Percentiles rank a stretch among this genome's conserved stretches.
Evolutionary conservation across 192 early-diverging fungal genomes (phyloP).

Genomic region (Geranomyces variabilis): DNA sequence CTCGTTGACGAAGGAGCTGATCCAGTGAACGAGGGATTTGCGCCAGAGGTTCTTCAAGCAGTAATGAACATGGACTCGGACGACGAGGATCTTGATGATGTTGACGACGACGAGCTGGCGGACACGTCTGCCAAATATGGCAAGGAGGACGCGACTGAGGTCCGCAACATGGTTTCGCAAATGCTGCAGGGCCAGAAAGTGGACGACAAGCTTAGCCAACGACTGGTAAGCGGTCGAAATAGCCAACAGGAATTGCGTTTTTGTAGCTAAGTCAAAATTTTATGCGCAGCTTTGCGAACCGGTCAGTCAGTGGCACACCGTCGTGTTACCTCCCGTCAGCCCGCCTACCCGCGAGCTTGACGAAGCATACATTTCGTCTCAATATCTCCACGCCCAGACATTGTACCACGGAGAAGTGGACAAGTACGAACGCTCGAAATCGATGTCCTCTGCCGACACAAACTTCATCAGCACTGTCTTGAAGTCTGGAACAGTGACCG

Average conservation of each 20-base stretch:
- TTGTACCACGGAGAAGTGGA: slow-evolving; percentile 71
- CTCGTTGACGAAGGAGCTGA: background rate
- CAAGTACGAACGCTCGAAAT: slow-evolving; percentile 43
- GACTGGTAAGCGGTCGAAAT: slow-evolving; percentile 7
- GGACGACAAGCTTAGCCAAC: slow-evolving; percentile 34
- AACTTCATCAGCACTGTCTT: slow-evolving; percentile 87
- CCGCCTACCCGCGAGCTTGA: slow-evolving; percentile 10
- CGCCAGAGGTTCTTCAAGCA: too few species aligned
- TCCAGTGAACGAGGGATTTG: too few species aligned
- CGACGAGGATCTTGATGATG: slow-evolving; percentile 24
- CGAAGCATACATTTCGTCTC: slow-evolving; percentile 26
- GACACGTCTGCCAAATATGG: slow-evolving; percentile 26
- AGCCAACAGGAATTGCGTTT: too few species aligned
- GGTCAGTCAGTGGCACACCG: slow-evolving; percentile 36
- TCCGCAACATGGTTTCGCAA: slow-evolving; percentile 40
- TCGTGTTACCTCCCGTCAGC: slow-evolving; percentile 33
- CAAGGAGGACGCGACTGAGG: slow-evolving; percentile 33
- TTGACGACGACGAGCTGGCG: slow-evolving; percentile 30
- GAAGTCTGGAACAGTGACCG: slow-evolving; percentile 87
- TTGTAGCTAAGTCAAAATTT: too few species aligned
- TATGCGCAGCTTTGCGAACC: slow-evolving; percentile 35
- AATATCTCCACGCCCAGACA: slow-evolving; percentile 56
- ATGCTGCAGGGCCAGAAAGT: slow-evolving; percentile 36
- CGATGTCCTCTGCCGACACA: slow-evolving; percentile 76
- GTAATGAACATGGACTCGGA: slow-evolving; percentile 9